A percentile compares a stretch with the other conserved stretches of the same genome.
These are phyloP conservation scores for Magnolia sinica DNA, from an alignment of 164 flowering plant genomes.

Conservation along the genomic window DNA sequence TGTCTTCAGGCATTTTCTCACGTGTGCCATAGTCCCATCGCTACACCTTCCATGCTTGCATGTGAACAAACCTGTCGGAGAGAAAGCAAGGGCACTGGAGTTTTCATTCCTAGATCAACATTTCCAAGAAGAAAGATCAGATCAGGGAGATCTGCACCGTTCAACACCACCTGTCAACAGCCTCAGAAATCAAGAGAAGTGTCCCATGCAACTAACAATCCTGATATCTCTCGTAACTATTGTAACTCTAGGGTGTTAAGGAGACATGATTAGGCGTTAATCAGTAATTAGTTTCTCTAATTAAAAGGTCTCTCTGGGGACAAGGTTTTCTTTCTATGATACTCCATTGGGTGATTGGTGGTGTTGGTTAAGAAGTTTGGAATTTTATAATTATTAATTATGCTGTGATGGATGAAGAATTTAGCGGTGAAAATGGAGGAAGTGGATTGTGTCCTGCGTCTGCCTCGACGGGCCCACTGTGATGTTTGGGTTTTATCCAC, in stretches of 20 bases:
- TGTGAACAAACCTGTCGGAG: slow-evolving; percentile 43
- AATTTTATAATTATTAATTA: too few species aligned
- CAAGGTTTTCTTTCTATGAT: too few species aligned
- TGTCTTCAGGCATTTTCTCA: neutral
- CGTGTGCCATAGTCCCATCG: neutral
- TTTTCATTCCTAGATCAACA: slow-evolving; percentile 68
- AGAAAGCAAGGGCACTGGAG: slow-evolving; percentile 85
- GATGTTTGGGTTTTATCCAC: too few species aligned
- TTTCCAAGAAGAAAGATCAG: slow-evolving; percentile 58
- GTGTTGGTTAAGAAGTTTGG: too few species aligned
- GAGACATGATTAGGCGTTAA: neutral
- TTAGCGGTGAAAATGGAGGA: too few species aligned
- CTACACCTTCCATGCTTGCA: neutral
- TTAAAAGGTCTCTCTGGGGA: too few species aligned
- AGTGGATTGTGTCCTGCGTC: too few species aligned
- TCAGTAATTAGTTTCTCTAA: too few species aligned
- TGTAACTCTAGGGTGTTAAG: neutral
- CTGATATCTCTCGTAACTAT: neutral
- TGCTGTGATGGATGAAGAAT: too few species aligned
- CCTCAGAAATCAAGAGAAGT: slow-evolving; percentile 24
- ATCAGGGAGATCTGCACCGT: slow-evolving; percentile 38
- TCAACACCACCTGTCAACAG: slow-evolving; percentile 31
- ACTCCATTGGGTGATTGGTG: too few species aligned
- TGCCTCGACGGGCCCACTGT: too few species aligned
- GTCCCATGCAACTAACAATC: slow-evolving; percentile 15